Conservation (phyloP, 2,329 filamentous ascomycete species). For the Coniochaeta sp. region DNA sequence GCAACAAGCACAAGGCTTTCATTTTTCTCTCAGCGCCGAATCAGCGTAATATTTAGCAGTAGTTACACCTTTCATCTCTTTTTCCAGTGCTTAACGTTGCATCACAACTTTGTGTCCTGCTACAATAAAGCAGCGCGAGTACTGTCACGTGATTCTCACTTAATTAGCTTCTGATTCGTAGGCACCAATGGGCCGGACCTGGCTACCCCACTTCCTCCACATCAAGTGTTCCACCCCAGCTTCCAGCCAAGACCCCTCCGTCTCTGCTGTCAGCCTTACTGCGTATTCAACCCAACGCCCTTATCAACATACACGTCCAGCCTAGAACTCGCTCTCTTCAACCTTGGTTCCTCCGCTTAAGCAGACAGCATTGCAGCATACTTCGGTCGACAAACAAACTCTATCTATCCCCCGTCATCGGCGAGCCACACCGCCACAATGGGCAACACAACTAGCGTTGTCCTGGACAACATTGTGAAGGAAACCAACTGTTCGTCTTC, state of each 20-base stretch:
- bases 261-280: background rate
- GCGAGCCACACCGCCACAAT: conserved; percentile 28
- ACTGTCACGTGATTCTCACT: background rate
- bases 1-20: background rate
- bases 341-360: background rate
- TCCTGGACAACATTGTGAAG: conserved; percentile 93
- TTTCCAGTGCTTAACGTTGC: background rate
- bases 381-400: background rate
- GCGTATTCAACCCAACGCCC: background rate
- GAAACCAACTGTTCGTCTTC: conserved; percentile 76
- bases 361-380: background rate
- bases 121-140: background rate
- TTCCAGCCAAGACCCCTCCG: background rate
- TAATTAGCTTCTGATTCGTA: background rate
- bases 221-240: background rate
- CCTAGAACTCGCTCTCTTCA: background rate
- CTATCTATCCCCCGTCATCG: background rate
- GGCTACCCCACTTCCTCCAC: background rate
- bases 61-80: background rate
- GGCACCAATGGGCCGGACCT: background rate
- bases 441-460: conserved; percentile 63
- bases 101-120: background rate
- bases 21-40: background rate
- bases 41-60: background rate
- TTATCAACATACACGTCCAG: background rate